Evolutionary conservation across 1,284 basidiomycete genomes (phyloP), one percentile per base, ranked within the genome.

Genomic region (Pseudozyma tsukubaensis): DNA sequence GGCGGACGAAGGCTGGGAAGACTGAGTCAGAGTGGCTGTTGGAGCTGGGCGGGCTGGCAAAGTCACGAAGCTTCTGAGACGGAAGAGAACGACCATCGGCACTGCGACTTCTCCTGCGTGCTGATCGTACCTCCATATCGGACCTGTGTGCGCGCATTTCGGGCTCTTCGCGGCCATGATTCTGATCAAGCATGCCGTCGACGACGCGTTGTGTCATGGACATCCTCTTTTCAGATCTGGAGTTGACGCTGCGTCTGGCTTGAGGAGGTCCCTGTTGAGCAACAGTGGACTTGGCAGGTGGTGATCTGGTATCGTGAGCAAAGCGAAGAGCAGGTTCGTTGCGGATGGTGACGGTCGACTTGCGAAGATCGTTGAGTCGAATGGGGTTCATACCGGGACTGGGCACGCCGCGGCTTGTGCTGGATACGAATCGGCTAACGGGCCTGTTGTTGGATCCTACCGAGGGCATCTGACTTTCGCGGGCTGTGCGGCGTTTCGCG

Each of bases 101-200:
- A 50, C 67, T 72, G 55, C 73, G 66, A 43, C 76, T 77, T 40
- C 76, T 54, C 18, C 76, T 66, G 13, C 76, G 63, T 10, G 50
- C 55, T 8, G 61, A 56, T 43, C 51, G 39, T 4, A 65, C 67
- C 36, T 69, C 58, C 53, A 66, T 67, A 42, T 67, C 70, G 43
- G 58, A 52, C 11, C 70, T 45, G 36, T 53, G 59, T 12, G 71
- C 39, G 35, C 72, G 58, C 63, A 71, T 70, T 35, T 67, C 68
- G n/a, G 76, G 76, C 55, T 77, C 76, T 29, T 77, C 76, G 44
- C 59, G 70, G 5, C 76, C 76, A 16, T 58, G 72, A 19, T 66
- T 63, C 43, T 69, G 67, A 18, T 56, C 53, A 24, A 77, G 61
- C n/a, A 69, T 21, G 32, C 76, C 76, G 32, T 74, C 68, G 5